These are phyloP conservation scores for Gossypium trilobum DNA, from an alignment of 441 rosid genomes.

Conservation along the genomic window DNA sequence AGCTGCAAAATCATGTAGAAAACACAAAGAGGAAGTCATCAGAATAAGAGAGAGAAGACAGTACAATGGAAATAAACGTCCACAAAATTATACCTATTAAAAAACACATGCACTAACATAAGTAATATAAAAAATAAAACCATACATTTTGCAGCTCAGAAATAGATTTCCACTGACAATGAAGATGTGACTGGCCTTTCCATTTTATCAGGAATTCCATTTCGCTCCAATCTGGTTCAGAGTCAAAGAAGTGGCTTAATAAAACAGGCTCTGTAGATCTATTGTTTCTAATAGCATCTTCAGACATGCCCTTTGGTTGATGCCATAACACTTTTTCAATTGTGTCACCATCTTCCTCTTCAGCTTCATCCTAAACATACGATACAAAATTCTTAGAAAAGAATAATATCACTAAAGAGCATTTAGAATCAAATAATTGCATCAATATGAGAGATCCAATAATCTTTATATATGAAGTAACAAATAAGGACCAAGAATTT, in stretches of 20 bases:
- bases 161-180: constrained; percentile 92
- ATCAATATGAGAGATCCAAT: background rate
- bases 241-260: constrained; percentile 63
- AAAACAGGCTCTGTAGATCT: constrained; percentile 67
- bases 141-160: constrained; percentile 83
- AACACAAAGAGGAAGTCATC: constrained; percentile 11
- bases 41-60: constrained; percentile 6
- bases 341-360: constrained; percentile 88
- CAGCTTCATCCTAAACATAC: constrained; percentile 66
- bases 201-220: constrained; percentile 94
- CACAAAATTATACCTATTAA: no score
- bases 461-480: background rate
- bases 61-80: background rate
- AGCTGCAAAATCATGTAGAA: constrained; percentile 52
- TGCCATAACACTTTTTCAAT: constrained; percentile 98
- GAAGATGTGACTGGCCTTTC: constrained; percentile 99
- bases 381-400: background rate
- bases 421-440: constrained; percentile 2
- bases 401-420: background rate
- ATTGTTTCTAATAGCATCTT: constrained; percentile 51
- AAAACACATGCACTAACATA: constrained; percentile 8
- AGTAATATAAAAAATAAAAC: constrained; percentile 5
- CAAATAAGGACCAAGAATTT: background rate
- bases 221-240: constrained; percentile 76
- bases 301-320: constrained; percentile 81